Base-by-base conservation (phyloP, 2,329 filamentous ascomycete species). In the Xenosphaeropsis pyriputrescens region DNA sequence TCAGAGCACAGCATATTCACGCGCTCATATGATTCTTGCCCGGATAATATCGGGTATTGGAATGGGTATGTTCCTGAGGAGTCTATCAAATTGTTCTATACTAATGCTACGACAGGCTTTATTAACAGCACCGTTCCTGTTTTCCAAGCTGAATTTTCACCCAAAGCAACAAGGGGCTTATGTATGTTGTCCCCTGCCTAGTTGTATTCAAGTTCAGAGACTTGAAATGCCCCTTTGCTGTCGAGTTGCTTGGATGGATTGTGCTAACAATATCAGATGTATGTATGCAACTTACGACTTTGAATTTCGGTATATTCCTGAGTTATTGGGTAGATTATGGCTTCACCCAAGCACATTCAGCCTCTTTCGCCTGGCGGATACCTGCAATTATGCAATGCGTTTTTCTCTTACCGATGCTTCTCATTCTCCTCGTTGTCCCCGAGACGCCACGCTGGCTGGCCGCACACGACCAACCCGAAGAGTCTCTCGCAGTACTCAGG, bases 251-350 rank as follows among this genome's bases (percentile, higher is more conserved):
- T 26, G 22, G 12, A 5, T 6, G 8, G 12, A 11, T 3, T 18
- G 11, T 18, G 17, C 31, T 15, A 18, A 32, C 14, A 16, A 18
- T 13, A 5, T 6, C 18, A 36, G 18, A 36, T 14, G 56, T 56
- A 2, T 48, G 50, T 17, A 56, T 54, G 35, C 57, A 58, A 41
- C 56, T 58, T 40, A 39, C 55, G 2, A 57, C 58, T 16, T 70
- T 72, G 43, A 68, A 67, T 0, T 59, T 61, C 26, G 58, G 58
- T 1, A 61, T 93, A 55, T 77, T 95, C 40, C 84, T 84, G 35
- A 94, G 86, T 50, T 88, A 95, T 17, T 96, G 88, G 89, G 86
- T 95, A 26, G 89, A 95, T 58, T 95, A 95, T 61, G 86, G 88
- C 50, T 62, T 61, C 0, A 48, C 43, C 3, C 65, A 70, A 45